Evolutionary conservation across 2,329 filamentous ascomycete species (phyloP).

Genomic region (Alternaria atra): DNA sequence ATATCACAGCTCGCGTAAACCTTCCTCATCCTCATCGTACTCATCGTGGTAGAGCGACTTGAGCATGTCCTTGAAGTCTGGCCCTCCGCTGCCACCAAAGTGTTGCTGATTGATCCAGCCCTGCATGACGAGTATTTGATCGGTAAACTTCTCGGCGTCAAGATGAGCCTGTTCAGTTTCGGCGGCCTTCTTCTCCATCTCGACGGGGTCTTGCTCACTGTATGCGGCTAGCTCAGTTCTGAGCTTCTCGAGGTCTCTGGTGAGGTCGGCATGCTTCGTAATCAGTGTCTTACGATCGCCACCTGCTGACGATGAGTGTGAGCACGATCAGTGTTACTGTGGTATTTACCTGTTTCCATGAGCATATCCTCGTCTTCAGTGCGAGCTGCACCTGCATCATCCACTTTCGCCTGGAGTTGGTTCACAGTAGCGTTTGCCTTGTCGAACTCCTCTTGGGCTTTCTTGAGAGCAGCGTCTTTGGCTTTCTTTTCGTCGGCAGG

Average conservation of each 20-base stretch:
- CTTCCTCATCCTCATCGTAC: conserved; percentile 63
- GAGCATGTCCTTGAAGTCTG: conserved; percentile 56
- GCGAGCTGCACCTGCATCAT: conserved; percentile 50
- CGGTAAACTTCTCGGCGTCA: conserved; percentile 52
- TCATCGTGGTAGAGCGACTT: conserved; percentile 62
- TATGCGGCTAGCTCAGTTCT: conserved; percentile 55
- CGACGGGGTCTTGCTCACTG: conserved; percentile 57
- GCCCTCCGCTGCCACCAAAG: conserved; percentile 43
- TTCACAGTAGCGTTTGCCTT: conserved; percentile 46
- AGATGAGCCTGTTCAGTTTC: conserved; percentile 40
- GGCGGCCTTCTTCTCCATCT: conserved; percentile 53
- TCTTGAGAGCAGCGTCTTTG: conserved; percentile 51
- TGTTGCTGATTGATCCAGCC: conserved; percentile 51
- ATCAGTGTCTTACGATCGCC: conserved; percentile 51
- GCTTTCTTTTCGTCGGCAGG: conserved; percentile 64
- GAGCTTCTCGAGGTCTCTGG: conserved; percentile 50
- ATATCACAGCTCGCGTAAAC: conserved; percentile 55
- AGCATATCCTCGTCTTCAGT: conserved; percentile 52
- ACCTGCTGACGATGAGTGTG: conserved; percentile 22
- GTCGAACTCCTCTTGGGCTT: conserved; percentile 49
- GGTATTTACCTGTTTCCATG: conserved; percentile 38
- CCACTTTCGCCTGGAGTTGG: conserved; percentile 54
- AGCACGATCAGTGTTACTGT: background rate
- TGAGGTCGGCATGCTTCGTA: conserved; percentile 46
- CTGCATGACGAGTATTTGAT: conserved; percentile 59